Evolutionary conservation across 129 eudicot genomes (phyloP), one percentile per base, ranked within the genome.

Genomic region (Tanacetum coccineum): DNA sequence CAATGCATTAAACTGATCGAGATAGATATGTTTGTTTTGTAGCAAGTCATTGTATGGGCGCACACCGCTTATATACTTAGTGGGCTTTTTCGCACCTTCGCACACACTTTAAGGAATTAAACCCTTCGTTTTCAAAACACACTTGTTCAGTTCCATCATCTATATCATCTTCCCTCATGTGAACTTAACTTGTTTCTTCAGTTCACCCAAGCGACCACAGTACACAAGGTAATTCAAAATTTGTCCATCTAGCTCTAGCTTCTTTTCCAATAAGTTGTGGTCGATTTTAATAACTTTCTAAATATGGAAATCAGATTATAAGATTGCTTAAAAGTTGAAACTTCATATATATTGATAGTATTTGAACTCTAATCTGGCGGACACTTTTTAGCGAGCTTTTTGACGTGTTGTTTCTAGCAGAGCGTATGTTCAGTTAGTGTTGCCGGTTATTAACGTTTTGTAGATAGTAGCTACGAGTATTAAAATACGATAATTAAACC

Each of bases 41-140:
- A 22, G 25, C 25, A 22, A 22, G 25, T 22, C 25, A 46, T 65
- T 49, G n/a, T n/a, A n/a, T 50, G 60, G 49, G 49, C 50, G n/a
- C 21, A 15, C 70, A 65, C 13, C 42, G 36, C 36, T 45, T 67
- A 54, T 54, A 67, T 67, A 51, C 47, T 15, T 51, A 28, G 61
- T 67, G 71, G 71, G 48, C 20, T 67, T n/a, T n/a, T 51, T 50
- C 61, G 20, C 59, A 22, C 55, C 21, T 50, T 44, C 59, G 22
- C 71, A 51, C 60, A 67, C 60, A 66, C 61, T 67, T 67, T 51
- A 67, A 67, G 60, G 19, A 64, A 36, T 36, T 36, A 36, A 64
- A 18, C 69, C 56, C 40, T 44, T 21, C 32, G 45, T 50, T 47
- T 20, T 9, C 18, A n/a, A 9, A 54, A 49, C n/a, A 49, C 6